Base-by-base conservation (phyloP, 2,329 filamentous ascomycete species). In the Pseudocercospora fijiensis region DNA sequence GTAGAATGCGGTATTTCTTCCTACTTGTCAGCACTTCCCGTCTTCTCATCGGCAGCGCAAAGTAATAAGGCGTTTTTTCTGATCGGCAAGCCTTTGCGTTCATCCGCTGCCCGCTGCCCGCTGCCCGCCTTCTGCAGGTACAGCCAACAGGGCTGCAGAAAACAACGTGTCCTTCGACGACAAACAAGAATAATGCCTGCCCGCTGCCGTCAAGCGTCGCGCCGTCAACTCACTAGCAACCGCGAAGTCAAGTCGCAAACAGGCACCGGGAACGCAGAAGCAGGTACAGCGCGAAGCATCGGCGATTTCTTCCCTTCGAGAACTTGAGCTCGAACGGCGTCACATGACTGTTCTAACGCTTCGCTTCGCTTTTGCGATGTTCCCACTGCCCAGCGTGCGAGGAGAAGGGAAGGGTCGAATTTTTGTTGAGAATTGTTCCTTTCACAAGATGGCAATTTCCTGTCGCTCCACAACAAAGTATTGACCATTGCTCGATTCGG, bases 401-500 rank as follows among this genome's bases (percentile, higher is more conserved):
- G n/a, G n/a, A 22, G 27, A 37, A 33, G 26, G 28, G 26, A n/a
- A 27, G 22, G 6, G 49, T 27, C 22, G 16, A 26, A 24, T 4
- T 11, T n/a, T 24, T 16, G 22, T 26, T 28, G 49, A 26, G 22
- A 26, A 26, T 28, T 33, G n/a, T 13, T 30, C n/a, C 53, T 37
- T 37, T 37, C 53, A 56, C 53, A 41, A 41, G 28, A 22, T 20
- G 22, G 53, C 24, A 56, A 56, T 56, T 56, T 56, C 53, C 53
- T 56, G 53, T 55, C 52, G 62, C 58, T 64, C 52, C 57, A 52
- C 49, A 52, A 51, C n/a, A 52, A 45, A 58, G 28, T 60, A 55
- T 53, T 45, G 55, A 58, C 53, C 16, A 57, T 27, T 22, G 58
- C 58, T 53, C 18, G 53, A 49, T 53, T n/a, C 8, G 57, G 59